Evolutionary conservation across 345 rosid species (phyloP).

Genomic region (Citrus glauca): DNA sequence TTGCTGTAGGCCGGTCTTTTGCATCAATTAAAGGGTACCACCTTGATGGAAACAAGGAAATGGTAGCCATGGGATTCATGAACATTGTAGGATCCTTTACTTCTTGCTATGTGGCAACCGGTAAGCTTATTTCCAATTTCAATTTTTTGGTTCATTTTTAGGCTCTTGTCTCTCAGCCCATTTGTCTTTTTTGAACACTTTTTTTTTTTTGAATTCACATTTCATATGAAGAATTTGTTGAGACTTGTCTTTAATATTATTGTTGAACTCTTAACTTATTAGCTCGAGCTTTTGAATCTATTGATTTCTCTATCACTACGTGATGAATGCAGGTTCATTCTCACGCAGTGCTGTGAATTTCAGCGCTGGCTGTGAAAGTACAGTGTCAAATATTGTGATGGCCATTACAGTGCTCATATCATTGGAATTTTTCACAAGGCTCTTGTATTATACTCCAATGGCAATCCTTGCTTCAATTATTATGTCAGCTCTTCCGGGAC

Average conservation of each 20-base stretch:
- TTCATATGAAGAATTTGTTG: too few relatives aligned
- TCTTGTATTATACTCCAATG: constrained; percentile 72
- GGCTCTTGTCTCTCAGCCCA: neutral
- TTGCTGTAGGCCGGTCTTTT: constrained; percentile 83
- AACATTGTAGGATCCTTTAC: constrained; percentile 78
- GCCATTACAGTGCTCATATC: constrained; percentile 66
- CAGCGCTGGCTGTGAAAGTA: constrained; percentile 79
- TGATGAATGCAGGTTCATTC: constrained; percentile 61
- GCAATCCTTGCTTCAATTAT: constrained; percentile 85
- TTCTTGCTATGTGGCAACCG: constrained; percentile 89
- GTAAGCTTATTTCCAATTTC: constrained; percentile 26
- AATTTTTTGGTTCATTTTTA: neutral
- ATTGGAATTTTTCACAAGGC: constrained; percentile 58
- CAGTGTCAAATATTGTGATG: constrained; percentile 84
- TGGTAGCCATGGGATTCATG: constrained; percentile 82
- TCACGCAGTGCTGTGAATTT: constrained; percentile 89
- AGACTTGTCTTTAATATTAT: neutral
- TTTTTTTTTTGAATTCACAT: too few relatives aligned
- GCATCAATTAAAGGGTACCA: constrained; percentile 78
- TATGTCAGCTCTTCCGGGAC: constrained; percentile 83
- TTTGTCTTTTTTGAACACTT: too few relatives aligned
- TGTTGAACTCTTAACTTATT: too few relatives aligned
- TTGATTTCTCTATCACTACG: too few relatives aligned
- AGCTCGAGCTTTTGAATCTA: too few relatives aligned
- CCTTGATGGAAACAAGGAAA: constrained; percentile 84